Evolutionary conservation across 2,329 filamentous ascomycete genomes (phyloP), one percentile per base, ranked within the genome.

Genomic region (Claviceps paspali): DNA sequence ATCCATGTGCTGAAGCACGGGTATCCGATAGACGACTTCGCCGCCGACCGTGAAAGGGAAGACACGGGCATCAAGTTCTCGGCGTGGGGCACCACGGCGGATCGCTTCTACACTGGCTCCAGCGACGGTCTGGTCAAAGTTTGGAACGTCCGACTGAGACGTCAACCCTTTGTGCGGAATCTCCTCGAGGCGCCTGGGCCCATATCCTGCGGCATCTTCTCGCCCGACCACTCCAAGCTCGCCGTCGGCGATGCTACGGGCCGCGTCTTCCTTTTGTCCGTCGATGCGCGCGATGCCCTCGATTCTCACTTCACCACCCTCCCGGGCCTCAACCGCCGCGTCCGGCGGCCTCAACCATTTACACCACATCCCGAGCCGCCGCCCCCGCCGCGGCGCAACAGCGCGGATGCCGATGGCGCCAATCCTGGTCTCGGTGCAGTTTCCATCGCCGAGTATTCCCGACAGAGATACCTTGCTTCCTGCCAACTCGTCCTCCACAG

Each of bases 31-130:
- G 59, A 63, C 10, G 55, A 59, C 22, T 55, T 62, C 24, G 42
- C 55, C 4, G 60, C 60, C 1, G 62, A 71, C 27, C 54, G 67
- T 10, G 70, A 74, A 40, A 55, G 59, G 7, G 70, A 72, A 35
- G 75, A 79, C 40, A 68, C 69, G 0, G 75, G 75, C 2, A 70
- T 78, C 29, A 78, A 77, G 47, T 78, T 79, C 44, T 67, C 67
- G 0, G 66, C 72, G 4, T 79, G 74, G 75, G 74, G 71, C 1
- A 63, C 59, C 12, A 68, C 65, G 0, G 51, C 60, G 0, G 69
- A 75, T 38, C 63, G 73, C 0, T 64, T 79, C 30, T 79, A 79
- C 44, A 78, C 73, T 0, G 75, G 74, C 1, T 72, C 70, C 0
- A 77, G 74, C 1, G 75, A 79, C 42, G 75, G 75, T 2, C 60